Base-by-base conservation (phyloP, 225 moss, liverwort and hornwort species). In the Marchantia polymorpha region DNA sequence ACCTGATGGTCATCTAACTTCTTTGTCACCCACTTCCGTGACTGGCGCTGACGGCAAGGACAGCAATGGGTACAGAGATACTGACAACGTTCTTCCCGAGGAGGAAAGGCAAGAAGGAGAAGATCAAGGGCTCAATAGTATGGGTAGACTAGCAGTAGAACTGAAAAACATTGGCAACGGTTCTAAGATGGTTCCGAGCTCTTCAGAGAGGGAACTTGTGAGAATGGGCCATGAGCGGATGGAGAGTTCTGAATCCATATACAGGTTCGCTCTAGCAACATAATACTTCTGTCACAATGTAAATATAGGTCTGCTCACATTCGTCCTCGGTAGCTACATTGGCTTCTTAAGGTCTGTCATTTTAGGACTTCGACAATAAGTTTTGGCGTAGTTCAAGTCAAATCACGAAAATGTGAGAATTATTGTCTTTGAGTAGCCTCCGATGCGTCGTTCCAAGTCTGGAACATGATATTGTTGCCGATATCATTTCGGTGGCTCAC, bases 181-280 rank as follows among this genome's bases (percentile, higher is more conserved):
- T 60, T 79, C 79, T 46, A 83, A 76, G 59, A 79, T 72, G 54
- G 75, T 50, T 31, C 78, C 86, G 7, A 78, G 86, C 64, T 77
- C 86, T 31, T 83, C 86, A 19, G 83, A 78, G 52, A 80, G 52
- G 81, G 83, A 78, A 27, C 74, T 66, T 2, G 81, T 77, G 72
- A 53, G 85, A 81, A 72, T 78, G 85, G 90, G 88, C 63, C 96
- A 97, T 82, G 96, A 97, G 83, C 90, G 96, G 73, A 86, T 83
- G 78, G 96, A 97, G 83, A 97, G 96, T 78, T 92, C 90, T 49
- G 96, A 97, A 85, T 97, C 96, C 61, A 48, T 90, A 5, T 94
- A 85, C 77, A 97, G 96, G 96, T 97, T 78, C 75, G 15, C 39
- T 39, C 39, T 39, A 39, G 39, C 39, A 39, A 39, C 39, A 39